A percentile compares a stretch with the other conserved stretches of the same genome.
Conservation (phyloP, 2,329 filamentous ascomycete genomes). For the Celoporthe dispersa region DNA sequence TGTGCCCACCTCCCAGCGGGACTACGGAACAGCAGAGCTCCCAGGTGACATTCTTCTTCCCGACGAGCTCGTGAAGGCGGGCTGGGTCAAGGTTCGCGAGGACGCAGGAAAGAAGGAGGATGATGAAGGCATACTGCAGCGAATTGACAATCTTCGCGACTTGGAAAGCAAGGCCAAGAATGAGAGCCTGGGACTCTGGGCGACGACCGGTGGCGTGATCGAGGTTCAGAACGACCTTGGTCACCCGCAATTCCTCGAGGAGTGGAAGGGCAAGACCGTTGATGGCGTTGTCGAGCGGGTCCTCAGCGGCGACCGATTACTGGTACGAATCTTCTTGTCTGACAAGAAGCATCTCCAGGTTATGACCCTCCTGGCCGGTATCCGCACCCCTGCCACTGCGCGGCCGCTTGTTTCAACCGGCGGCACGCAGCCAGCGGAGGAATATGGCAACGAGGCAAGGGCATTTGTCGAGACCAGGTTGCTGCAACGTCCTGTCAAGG, state of each 20-base stretch:
- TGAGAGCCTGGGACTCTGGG: constrained; percentile 83
- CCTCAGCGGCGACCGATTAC: constrained; percentile 85
- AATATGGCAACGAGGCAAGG: constrained; percentile 86
- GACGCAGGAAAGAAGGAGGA: constrained; percentile 93
- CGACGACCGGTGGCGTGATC: constrained; percentile 66
- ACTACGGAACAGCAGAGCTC: constrained; percentile 83
- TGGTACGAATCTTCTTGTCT: constrained; percentile 78
- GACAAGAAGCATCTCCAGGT: constrained; percentile 88
- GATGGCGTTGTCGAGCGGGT: constrained; percentile 90
- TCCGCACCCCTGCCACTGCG: constrained; percentile 88
- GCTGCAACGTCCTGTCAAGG: constrained; percentile 82
- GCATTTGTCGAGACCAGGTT: constrained; percentile 85
- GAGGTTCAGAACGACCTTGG: constrained; percentile 82
- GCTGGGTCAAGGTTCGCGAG: constrained; percentile 92
- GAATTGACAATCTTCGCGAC: constrained; percentile 77
- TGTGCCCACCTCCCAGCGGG: constrained; percentile 80
- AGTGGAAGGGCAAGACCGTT: constrained; percentile 84
- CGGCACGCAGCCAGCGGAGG: constrained; percentile 82
- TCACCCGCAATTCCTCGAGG: constrained; percentile 77
- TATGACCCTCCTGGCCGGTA: constrained; percentile 85
- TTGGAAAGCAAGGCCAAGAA: constrained; percentile 79
- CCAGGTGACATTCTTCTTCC: constrained; percentile 78
- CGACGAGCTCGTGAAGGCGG: constrained; percentile 82
- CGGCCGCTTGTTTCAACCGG: constrained; percentile 79
- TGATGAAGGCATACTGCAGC: constrained; percentile 70